Evolutionary conservation across 805 yeast species (phyloP), one percentile per base, ranked within the genome.

Genomic region (Cyberlindnera sargentensis): DNA sequence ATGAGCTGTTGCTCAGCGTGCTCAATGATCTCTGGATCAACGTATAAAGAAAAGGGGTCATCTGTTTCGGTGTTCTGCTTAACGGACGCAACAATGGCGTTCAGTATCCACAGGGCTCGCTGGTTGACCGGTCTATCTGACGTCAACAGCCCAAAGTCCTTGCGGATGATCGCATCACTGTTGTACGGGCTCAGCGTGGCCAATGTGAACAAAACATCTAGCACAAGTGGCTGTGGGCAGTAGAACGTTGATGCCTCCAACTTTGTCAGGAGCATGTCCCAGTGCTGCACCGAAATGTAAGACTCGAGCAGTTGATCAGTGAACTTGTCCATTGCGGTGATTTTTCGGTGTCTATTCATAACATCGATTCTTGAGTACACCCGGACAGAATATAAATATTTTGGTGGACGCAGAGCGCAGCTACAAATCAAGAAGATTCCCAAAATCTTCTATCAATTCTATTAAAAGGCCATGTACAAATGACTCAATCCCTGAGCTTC

Each of bases 171-270:
- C 5, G 57, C 46, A 15, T 52, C 55, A 33, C 50, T 53, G 32
- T 51, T 50, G 36, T 52, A 54, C 1, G 54, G 53, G 0, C 68
- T 61, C 1, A 66, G 46, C 0, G 72, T 64, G 0, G 62, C 62
- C 26, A 70, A 45, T 1, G 75, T 66, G 36, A 71, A 55, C 8
- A 71, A 40, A 1, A 64, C 57, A 27, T 62, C 50, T 8, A 68
- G 36, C 3, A 65, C 56, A 27, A 63, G 61, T 24, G 59, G 51
- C 1, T 66, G 62, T 1, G 74, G 73, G 8, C 56, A 48, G 15
- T 52, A 47, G 27, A 62, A 37, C 1, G 26, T 24, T 4, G 66
- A 65, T 2, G 54, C 37, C 46, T 71, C 73, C 6, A 70, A 43
- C 34, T 60, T 60, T 6, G 60, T 47, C 2, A 72, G 40, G n/a